These are phyloP conservation scores for Wallacemonas sp. DNA, from an alignment of 208 protist genomes.

Conservation along the genomic window DNA sequence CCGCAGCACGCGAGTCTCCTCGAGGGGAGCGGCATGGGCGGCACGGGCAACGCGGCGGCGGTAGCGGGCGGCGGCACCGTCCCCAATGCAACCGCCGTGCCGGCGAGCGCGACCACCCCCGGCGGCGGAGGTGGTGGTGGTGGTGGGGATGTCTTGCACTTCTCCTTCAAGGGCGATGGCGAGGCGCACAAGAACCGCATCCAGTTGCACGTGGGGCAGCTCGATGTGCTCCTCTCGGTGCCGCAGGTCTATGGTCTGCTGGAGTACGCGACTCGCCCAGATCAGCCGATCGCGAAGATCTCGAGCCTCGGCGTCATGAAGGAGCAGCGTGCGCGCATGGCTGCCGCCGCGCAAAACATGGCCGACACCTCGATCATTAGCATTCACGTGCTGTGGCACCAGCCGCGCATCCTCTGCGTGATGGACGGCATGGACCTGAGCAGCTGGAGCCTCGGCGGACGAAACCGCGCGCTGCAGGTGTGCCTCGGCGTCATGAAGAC, in stretches of 20 bases:
- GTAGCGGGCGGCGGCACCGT: background rate
- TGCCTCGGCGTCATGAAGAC: constrained; percentile 74
- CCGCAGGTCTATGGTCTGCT: constrained; percentile 67
- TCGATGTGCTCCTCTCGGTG: constrained; percentile 58
- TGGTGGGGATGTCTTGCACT: constrained; percentile 33
- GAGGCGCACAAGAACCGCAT: constrained; percentile 48
- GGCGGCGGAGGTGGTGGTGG: no score
- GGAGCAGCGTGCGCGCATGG: constrained; percentile 73
- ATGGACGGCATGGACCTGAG: constrained; percentile 57
- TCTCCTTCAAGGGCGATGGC: constrained; percentile 51
- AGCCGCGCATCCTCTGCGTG: constrained; percentile 71
- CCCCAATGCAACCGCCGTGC: constrained; percentile 16
- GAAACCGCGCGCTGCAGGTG: constrained; percentile 50
- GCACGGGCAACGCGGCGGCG: background rate
- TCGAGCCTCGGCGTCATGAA: constrained; percentile 78
- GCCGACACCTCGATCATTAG: constrained; percentile 43
- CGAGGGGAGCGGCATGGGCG: background rate
- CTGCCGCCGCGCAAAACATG: constrained; percentile 53
- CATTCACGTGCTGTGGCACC: constrained; percentile 72
- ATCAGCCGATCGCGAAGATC: constrained; percentile 79
- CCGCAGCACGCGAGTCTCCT: background rate
- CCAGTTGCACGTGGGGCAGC: constrained; percentile 53
- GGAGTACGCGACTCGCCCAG: constrained; percentile 72
- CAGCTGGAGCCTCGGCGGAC: constrained; percentile 23
- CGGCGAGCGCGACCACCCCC: no score